phyloP scores from a whole-genome alignment of 176 grass and related monocot species.

The Microstegium vimineum region DNA sequence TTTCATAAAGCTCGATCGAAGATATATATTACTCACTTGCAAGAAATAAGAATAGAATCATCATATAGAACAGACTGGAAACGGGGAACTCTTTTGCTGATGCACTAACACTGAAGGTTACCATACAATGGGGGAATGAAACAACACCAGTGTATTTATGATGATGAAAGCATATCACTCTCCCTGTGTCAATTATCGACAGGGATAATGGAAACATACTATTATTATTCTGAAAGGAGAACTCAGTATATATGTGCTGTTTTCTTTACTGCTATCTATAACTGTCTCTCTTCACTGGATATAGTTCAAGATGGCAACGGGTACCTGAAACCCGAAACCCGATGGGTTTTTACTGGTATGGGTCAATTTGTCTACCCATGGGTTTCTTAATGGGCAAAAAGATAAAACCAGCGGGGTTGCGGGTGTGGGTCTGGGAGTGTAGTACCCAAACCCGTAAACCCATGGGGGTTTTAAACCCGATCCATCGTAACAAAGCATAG shows the following conservation, averaged over 20 bases:
- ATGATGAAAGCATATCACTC: no score
- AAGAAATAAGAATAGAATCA: background rate
- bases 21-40: background rate
- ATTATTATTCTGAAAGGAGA: constrained; percentile 37
- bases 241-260: constrained; percentile 33
- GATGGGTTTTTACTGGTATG: no score
- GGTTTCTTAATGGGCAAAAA: no score
- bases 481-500: no score
- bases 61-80: background rate
- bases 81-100: background rate
- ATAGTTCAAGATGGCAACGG: no score
- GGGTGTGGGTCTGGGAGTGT: no score
- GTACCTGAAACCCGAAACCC: no score
- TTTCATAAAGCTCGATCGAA: background rate
- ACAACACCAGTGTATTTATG: background rate
- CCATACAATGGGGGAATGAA: background rate
- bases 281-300: constrained; percentile 38
- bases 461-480: no score
- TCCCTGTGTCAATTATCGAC: constrained; percentile 3
- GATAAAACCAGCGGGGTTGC: no score
- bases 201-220: constrained; percentile 25
- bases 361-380: no score
- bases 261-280: constrained; percentile 23
- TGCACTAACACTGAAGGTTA: no score
- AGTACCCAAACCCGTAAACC: no score